Evolutionary conservation across 179 eudicot species (phyloP).

Genomic region (Nepenthes alata): DNA sequence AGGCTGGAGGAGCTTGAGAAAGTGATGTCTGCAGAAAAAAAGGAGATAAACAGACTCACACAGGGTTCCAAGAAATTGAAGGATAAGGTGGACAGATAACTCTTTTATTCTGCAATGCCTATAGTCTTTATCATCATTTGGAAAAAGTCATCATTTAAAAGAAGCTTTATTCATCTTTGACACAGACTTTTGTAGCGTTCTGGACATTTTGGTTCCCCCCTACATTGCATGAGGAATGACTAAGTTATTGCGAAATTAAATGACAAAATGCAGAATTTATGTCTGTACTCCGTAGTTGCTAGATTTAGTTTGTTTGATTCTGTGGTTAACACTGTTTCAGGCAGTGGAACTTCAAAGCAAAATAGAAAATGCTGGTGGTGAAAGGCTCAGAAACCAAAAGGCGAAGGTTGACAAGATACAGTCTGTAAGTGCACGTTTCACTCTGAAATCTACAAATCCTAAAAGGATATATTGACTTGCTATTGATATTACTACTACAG

Average conservation of each 20-base stretch:
- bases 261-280: neutral
- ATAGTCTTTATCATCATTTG: neutral
- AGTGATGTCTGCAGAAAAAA: conserved; percentile 51
- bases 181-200: neutral
- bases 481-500: conserved; percentile 19
- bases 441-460: neutral
- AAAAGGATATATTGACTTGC: conserved; percentile 3
- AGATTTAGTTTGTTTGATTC: neutral
- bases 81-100: conserved; percentile 47
- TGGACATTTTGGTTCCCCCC: neutral
- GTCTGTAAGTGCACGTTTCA: conserved; percentile 45
- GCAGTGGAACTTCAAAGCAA: conserved; percentile 72
- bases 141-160: neutral
- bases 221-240: neutral
- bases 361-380: conserved; percentile 98
- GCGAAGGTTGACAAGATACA: conserved; percentile 69
- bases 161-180: neutral
- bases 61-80: conserved; percentile 66
- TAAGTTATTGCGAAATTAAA: neutral
- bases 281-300: neutral
- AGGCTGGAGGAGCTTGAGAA: conserved; percentile 47
- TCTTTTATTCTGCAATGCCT: neutral
- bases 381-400: conserved; percentile 64
- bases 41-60: conserved; percentile 53
- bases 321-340: conserved; percentile 17